phyloP scores from a whole-genome alignment of 2,329 filamentous ascomycete genomes.

The Biscogniauxia marginata region DNA sequence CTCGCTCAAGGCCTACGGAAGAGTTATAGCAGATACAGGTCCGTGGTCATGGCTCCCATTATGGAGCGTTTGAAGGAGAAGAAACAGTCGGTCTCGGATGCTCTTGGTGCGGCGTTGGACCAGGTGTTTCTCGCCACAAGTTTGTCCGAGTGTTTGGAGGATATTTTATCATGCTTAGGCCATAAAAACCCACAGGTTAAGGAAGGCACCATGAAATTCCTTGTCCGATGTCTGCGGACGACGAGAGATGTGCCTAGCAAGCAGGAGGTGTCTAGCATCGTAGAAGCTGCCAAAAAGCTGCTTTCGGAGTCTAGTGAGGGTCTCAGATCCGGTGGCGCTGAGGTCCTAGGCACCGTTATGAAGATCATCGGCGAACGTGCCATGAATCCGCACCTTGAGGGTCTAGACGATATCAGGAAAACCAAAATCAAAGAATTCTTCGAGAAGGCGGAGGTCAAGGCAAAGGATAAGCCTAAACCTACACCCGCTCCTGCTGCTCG shows the following conservation, averaged over 20 bases:
- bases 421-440: slow-evolving; percentile 91
- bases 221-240: slow-evolving; percentile 82
- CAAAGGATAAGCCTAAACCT: slow-evolving; percentile 89
- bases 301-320: slow-evolving; percentile 85
- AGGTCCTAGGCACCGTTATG: slow-evolving; percentile 92
- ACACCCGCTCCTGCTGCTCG: slow-evolving; percentile 59
- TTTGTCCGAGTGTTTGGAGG: slow-evolving; percentile 85
- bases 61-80: slow-evolving; percentile 98
- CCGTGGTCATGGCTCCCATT: slow-evolving; percentile 80
- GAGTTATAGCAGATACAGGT: slow-evolving; percentile 76
- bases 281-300: slow-evolving; percentile 86
- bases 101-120: slow-evolving; percentile 81
- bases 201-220: slow-evolving; percentile 88
- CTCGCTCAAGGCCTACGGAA: slow-evolving; percentile 82
- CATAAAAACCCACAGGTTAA: slow-evolving; percentile 99
- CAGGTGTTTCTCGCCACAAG: slow-evolving; percentile 63
- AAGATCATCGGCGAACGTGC: slow-evolving; percentile 97
- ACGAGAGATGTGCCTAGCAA: slow-evolving; percentile 83
- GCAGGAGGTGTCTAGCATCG: slow-evolving; percentile 77
- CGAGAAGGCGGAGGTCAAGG: slow-evolving; percentile 78
- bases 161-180: slow-evolving; percentile 77
- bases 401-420: slow-evolving; percentile 92
- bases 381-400: slow-evolving; percentile 90
- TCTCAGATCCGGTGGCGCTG: slow-evolving; percentile 83
- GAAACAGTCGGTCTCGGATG: slow-evolving; percentile 85